A percentile compares a stretch with the other conserved stretches of the same genome.
Conservation (phyloP, 2,329 filamentous ascomycete genomes). For the Spiromastix sp. region DNA sequence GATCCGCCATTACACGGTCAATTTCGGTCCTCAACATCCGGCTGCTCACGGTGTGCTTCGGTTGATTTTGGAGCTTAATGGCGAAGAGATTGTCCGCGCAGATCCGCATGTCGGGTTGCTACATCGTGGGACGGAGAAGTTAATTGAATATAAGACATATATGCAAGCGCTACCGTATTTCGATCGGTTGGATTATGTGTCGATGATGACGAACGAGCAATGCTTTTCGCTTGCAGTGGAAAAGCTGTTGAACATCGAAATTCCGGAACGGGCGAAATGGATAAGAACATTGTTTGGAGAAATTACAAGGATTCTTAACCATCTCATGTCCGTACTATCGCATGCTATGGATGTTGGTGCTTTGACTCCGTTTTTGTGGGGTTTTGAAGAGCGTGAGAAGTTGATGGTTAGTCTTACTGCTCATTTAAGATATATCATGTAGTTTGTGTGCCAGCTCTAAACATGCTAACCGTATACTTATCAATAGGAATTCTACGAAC, state of each 20-base stretch:
- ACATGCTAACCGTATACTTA: neutral
- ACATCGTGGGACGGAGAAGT: conserved; percentile 95
- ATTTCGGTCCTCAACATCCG: conserved; percentile 97
- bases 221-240: conserved; percentile 92
- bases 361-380: conserved; percentile 96
- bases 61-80: conserved; percentile 92
- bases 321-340: conserved; percentile 93
- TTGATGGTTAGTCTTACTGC: conserved; percentile 66
- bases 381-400: conserved; percentile 99
- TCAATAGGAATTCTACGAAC: conserved; percentile 92
- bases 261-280: conserved; percentile 91
- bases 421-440: neutral
- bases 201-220: conserved; percentile 99
- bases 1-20: conserved; percentile 97
- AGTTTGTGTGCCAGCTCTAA: neutral
- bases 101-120: conserved; percentile 95
- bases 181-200: conserved; percentile 96
- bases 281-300: conserved; percentile 94
- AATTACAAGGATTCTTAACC: conserved; percentile 88
- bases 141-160: conserved; percentile 99
- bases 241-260: conserved; percentile 94
- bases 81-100: conserved; percentile 92
- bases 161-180: conserved; percentile 97
- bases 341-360: conserved; percentile 99
- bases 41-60: conserved; percentile 97